Conservation (phyloP, 2,329 filamentous ascomycete genomes). For the Apiospora pterosperma region DNA sequence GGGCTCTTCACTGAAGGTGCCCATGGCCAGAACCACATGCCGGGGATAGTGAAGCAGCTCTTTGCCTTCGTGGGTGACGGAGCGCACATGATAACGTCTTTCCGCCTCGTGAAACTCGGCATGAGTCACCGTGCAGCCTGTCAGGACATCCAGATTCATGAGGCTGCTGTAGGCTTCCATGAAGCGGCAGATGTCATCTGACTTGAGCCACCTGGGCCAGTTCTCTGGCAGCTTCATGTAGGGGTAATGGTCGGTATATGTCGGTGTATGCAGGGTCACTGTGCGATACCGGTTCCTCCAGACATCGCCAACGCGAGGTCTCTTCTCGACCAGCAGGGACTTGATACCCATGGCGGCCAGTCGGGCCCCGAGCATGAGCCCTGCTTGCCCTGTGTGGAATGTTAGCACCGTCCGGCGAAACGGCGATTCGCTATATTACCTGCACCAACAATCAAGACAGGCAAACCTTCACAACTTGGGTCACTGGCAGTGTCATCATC, state of each 20-base stretch:
- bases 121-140: too few relatives aligned
- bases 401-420: background rate
- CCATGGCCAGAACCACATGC: too few relatives aligned
- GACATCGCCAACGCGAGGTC: conserved; percentile 43
- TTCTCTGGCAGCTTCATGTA: conserved; percentile 22
- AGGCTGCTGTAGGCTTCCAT: too few relatives aligned
- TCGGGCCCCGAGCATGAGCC: conserved; percentile 34
- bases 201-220: too few relatives aligned
- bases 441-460: conserved; percentile 37
- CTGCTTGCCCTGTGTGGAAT: conserved; percentile 34
- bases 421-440: conserved; percentile 17
- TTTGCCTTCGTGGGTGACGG: too few relatives aligned
- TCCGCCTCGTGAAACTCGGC: too few relatives aligned
- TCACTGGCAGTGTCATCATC: conserved; percentile 24
- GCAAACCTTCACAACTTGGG: conserved; percentile 30
- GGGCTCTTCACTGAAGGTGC: too few relatives aligned
- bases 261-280: conserved; percentile 18
- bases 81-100: too few relatives aligned
- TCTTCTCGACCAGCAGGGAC: conserved; percentile 40
- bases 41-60: too few relatives aligned
- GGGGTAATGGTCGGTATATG: conserved; percentile 20
- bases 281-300: conserved; percentile 46
- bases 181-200: too few relatives aligned
- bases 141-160: too few relatives aligned
- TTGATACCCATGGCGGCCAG: conserved; percentile 24